These are phyloP conservation scores for Colletotrichum shisoi DNA, from an alignment of 2,329 filamentous ascomycete genomes.

Conservation along the genomic window DNA sequence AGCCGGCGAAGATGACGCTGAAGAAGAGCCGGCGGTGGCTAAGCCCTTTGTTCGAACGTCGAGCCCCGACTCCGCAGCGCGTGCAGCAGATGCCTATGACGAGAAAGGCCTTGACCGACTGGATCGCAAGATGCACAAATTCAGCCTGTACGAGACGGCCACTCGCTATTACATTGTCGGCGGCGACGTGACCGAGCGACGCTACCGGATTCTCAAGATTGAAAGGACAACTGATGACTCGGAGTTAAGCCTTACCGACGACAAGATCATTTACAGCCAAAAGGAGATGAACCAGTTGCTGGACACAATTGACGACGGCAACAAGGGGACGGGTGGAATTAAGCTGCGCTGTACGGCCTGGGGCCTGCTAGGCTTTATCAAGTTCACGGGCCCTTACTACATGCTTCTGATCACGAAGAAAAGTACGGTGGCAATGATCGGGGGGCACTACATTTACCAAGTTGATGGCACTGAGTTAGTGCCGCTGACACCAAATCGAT, in stretches of 20 bases:
- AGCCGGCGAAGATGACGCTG: slow-evolving; percentile 59
- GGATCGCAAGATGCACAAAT: slow-evolving; percentile 85
- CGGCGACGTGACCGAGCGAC: slow-evolving; percentile 85
- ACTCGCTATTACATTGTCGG: slow-evolving; percentile 94
- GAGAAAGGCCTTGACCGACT: slow-evolving; percentile 50
- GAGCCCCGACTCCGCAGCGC: slow-evolving; percentile 57
- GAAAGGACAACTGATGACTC: slow-evolving; percentile 80
- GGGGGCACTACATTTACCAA: slow-evolving; percentile 95
- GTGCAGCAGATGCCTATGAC: slow-evolving; percentile 46
- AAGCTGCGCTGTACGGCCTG: slow-evolving; percentile 89
- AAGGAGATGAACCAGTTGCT: slow-evolving; percentile 93
- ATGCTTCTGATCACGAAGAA: slow-evolving; percentile 97
- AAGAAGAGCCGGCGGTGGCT: slow-evolving; percentile 66
- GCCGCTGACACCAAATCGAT: slow-evolving; percentile 79
- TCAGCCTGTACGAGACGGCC: slow-evolving; percentile 95
- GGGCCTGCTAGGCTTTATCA: slow-evolving; percentile 93
- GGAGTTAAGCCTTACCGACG: slow-evolving; percentile 85
- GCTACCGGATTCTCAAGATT: slow-evolving; percentile 92
- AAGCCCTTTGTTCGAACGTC: slow-evolving; percentile 65
- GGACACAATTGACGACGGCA: slow-evolving; percentile 93
- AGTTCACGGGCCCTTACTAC: slow-evolving; percentile 94
- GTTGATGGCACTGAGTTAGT: slow-evolving; percentile 93
- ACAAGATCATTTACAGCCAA: slow-evolving; percentile 92
- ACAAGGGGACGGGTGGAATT: slow-evolving; percentile 87
- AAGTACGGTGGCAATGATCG: slow-evolving; percentile 93